Conservation (phyloP, 208 protist genomes). For the Leptomonas pyrrhocoris region DNA sequence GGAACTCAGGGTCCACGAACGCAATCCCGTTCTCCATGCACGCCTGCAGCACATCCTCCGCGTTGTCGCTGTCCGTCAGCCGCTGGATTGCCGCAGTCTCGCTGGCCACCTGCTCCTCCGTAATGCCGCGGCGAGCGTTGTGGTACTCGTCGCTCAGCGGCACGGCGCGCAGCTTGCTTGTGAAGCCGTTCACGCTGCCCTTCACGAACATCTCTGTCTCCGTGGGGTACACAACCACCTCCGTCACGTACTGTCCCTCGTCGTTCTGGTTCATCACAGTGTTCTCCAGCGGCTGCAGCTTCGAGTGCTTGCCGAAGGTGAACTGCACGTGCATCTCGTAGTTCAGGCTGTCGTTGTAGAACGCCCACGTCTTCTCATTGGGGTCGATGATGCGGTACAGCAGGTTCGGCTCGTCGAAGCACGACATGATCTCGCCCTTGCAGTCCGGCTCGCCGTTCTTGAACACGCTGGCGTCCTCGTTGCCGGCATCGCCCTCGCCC, state of each 20-base stretch:
- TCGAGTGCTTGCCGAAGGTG: constrained; percentile 60
- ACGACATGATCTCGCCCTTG: constrained; percentile 57
- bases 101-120: constrained; percentile 39
- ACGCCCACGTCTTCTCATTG: constrained; percentile 72
- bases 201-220: constrained; percentile 82
- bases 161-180: constrained; percentile 67
- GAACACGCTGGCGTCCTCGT: constrained; percentile 63
- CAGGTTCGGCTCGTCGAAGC: constrained; percentile 65
- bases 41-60: constrained; percentile 57
- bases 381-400: constrained; percentile 74
- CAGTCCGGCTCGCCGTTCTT: constrained; percentile 45
- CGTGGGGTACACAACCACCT: constrained; percentile 69
- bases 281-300: constrained; percentile 68
- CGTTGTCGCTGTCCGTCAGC: constrained; percentile 50
- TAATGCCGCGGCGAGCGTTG: constrained; percentile 55
- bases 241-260: constrained; percentile 51
- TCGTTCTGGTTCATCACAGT: constrained; percentile 44
- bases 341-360: constrained; percentile 84
- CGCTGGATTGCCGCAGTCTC: constrained; percentile 53
- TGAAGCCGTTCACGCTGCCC: constrained; percentile 56
- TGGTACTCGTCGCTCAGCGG: constrained; percentile 69
- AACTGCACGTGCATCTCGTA: constrained; percentile 81
- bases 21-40: constrained; percentile 61
- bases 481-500: constrained; percentile 73
- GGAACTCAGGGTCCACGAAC: constrained; percentile 82